These are phyloP conservation scores for Arthrobotrys pseudoclavata DNA, from an alignment of 2,329 filamentous ascomycete species.

Conservation along the genomic window DNA sequence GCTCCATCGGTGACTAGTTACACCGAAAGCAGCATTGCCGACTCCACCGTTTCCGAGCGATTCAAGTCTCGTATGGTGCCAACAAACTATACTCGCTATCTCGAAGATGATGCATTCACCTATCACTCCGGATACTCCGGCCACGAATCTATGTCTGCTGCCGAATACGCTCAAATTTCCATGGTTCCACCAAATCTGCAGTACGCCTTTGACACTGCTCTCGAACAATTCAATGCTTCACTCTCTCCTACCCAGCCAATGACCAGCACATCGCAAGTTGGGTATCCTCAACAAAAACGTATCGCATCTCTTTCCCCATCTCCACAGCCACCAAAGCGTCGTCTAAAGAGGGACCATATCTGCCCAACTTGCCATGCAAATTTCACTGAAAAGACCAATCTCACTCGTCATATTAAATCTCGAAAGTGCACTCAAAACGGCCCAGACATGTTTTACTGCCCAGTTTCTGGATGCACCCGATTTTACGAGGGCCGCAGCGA, in stretches of 20 bases:
- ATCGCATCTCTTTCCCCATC: constrained; percentile 40
- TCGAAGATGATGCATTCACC: constrained; percentile 39
- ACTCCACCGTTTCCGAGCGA: constrained; percentile 49
- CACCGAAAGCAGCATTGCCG: constrained; percentile 57
- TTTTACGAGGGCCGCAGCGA: constrained; percentile 57
- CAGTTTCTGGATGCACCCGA: constrained; percentile 40
- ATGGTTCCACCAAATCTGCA: constrained; percentile 49
- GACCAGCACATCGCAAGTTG: not conserved
- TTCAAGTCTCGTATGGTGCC: constrained; percentile 46
- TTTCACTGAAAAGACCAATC: constrained; percentile 57
- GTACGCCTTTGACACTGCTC: constrained; percentile 36
- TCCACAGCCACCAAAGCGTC: constrained; percentile 48
- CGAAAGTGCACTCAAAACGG: constrained; percentile 47
- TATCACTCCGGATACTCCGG: constrained; percentile 19
- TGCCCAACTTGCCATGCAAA: constrained; percentile 46
- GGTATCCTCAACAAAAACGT: constrained; percentile 33
- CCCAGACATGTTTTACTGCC: constrained; percentile 57
- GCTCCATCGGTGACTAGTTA: constrained; percentile 55
- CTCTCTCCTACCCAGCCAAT: constrained; percentile 21
- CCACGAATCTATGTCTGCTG: constrained; percentile 22
- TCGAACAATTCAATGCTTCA: constrained; percentile 37
- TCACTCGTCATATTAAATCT: constrained; percentile 56
- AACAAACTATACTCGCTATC: constrained; percentile 38
- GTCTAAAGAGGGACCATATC: constrained; percentile 33
- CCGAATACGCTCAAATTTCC: constrained; percentile 35